Base-by-base conservation (phyloP, 139 green algal genomes). In the Chlorella sp. region DNA sequence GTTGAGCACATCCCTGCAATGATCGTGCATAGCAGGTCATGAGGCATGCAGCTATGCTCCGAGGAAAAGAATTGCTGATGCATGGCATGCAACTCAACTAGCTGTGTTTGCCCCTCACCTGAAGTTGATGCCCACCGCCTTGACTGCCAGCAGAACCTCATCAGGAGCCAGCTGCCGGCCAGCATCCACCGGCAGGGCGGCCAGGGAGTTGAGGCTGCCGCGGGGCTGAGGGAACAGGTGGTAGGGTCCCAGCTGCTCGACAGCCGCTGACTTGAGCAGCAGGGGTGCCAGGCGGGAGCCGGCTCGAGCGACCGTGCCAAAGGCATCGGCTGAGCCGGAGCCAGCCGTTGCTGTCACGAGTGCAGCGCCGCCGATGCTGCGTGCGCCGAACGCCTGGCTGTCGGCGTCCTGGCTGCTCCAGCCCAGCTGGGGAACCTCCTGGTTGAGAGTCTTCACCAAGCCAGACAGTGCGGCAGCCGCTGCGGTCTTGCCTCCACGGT, bases 1-100 rank as follows among this genome's bases (percentile, higher is more conserved):
- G 74, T 94, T 94, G 25, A 94, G 90, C 55, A 94, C 91, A 64
- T 94, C 91, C 76, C 91, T 74, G 85, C n/a, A n/a, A n/a, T n/a
- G n/a, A n/a, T n/a, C n/a, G n/a, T n/a, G n/a, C n/a, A n/a, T n/a
- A n/a, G n/a, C n/a, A n/a, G n/a, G n/a, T n/a, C n/a, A n/a, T n/a
- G n/a, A n/a, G n/a, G n/a, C n/a, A n/a, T n/a, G n/a, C n/a, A n/a
- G n/a, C n/a, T n/a, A n/a, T n/a, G n/a, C n/a, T n/a, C n/a, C n/a
- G n/a, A n/a, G n/a, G n/a, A n/a, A n/a, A n/a, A n/a, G n/a, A n/a
- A n/a, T n/a, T n/a, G n/a, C n/a, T n/a, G n/a, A n/a, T n/a, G n/a
- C n/a, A n/a, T 3, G 4, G 12, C 12, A 38, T 21, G 69, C 23
- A 74, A 74, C n/a, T n/a, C 64, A 71, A 25, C 3, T 5, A 7